These are phyloP conservation scores for Neoscytalidium dimidiatum DNA, from an alignment of 2,329 filamentous ascomycete genomes.

Conservation along the genomic window DNA sequence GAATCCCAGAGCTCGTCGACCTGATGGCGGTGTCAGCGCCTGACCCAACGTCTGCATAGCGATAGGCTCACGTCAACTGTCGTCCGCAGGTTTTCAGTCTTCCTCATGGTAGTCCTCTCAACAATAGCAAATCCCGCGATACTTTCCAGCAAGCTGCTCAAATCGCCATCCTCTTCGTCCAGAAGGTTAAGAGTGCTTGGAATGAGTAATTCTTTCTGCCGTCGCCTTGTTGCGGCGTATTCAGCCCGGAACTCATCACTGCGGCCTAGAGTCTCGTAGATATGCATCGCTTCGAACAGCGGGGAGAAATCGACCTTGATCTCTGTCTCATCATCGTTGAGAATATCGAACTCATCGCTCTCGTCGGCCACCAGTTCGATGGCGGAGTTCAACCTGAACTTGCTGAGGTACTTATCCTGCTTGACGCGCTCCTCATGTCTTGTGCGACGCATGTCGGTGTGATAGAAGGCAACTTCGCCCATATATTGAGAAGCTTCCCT, in stretches of 20 bases:
- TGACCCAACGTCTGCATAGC: background rate
- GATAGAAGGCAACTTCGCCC: constrained; percentile 94
- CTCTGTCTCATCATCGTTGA: constrained; percentile 82
- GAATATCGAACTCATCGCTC: constrained; percentile 89
- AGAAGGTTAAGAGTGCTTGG: constrained; percentile 74
- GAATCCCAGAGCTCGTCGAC: constrained; percentile 99
- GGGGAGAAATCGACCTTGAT: constrained; percentile 93
- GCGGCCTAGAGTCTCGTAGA: constrained; percentile 91
- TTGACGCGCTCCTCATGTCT: constrained; percentile 83
- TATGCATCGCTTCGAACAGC: constrained; percentile 91
- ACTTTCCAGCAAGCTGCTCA: constrained; percentile 90
- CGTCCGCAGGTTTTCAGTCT: constrained; percentile 79
- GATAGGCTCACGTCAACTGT: constrained; percentile 68
- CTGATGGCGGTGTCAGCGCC: constrained; percentile 42
- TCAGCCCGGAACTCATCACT: constrained; percentile 87
- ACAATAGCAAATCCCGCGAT: constrained; percentile 97
- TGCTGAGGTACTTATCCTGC: constrained; percentile 70
- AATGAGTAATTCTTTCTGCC: constrained; percentile 88
- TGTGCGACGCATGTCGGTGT: constrained; percentile 83
- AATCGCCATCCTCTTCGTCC: constrained; percentile 78
- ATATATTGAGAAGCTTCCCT: constrained; percentile 95
- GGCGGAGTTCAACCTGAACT: constrained; percentile 91
- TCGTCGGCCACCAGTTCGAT: constrained; percentile 96
- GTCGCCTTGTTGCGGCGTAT: constrained; percentile 86
- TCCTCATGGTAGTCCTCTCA: constrained; percentile 89